Percentiles rank a stretch among this genome's conserved stretches.
Conservation (phyloP, 345 rosid species). For the Camelina sativa region DNA sequence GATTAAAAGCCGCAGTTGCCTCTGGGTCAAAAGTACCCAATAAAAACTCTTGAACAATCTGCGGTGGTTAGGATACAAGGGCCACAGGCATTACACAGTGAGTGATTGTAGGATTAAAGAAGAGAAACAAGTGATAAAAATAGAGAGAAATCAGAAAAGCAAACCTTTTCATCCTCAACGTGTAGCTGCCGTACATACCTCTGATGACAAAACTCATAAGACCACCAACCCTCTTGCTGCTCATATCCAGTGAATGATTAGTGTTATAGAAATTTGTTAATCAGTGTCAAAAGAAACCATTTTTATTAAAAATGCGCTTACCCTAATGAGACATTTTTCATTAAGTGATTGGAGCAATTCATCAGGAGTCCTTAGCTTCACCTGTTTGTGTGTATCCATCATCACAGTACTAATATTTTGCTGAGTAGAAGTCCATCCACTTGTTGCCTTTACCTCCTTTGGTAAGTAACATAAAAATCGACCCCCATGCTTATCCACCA, state of each 20-base stretch:
- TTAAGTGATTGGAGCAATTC: constrained; percentile 75
- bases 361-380: constrained; percentile 87
- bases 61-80: constrained; percentile 31
- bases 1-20: constrained; percentile 76
- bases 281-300: neutral
- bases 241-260: constrained; percentile 12
- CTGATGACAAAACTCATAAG: constrained; percentile 87
- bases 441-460: constrained; percentile 67
- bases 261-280: neutral
- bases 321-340: constrained; percentile 68
- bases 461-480: constrained; percentile 78
- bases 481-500: constrained; percentile 71
- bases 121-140: neutral
- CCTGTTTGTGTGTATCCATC: constrained; percentile 71
- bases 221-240: constrained; percentile 99
- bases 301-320: constrained; percentile 40
- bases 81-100: neutral
- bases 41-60: constrained; percentile 82
- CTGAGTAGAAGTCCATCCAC: constrained; percentile 51
- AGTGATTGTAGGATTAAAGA: neutral
- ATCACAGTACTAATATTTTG: constrained; percentile 74
- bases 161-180: constrained; percentile 68
- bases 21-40: constrained; percentile 82
- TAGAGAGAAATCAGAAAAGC: neutral
- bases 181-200: constrained; percentile 67